Conservation (phyloP, 257 asterid species). For the Forsythia suspensa region DNA sequence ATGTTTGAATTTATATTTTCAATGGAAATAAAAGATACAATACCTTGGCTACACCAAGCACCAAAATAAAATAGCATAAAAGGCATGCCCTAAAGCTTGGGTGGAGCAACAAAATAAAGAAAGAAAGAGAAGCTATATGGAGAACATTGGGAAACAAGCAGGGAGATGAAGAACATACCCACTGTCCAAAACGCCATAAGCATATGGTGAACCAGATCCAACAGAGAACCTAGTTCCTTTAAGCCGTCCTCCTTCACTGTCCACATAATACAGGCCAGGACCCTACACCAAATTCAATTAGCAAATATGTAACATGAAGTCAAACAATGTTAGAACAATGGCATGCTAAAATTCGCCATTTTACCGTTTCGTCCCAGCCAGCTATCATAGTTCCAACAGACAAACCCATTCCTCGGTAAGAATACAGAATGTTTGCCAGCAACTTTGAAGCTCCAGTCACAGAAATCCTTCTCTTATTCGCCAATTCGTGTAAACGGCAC, state of each 20-base stretch:
- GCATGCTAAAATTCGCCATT: not conserved
- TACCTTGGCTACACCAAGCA: not conserved
- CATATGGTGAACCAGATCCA: constrained; percentile 98
- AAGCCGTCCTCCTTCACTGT: constrained; percentile 97
- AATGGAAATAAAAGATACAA: not conserved
- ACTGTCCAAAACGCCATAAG: constrained; percentile 90
- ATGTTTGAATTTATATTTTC: not conserved
- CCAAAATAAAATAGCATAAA: not conserved
- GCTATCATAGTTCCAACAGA: constrained; percentile 98
- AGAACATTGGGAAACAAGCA: not conserved
- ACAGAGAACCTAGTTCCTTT: constrained; percentile 95
- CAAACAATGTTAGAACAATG: not conserved
- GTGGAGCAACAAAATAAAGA: not conserved
- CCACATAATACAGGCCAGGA: constrained; percentile 92
- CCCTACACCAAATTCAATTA: constrained; percentile 54
- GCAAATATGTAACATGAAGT: constrained; percentile 4
- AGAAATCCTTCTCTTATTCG: constrained; percentile 93
- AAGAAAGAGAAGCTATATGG: not conserved
- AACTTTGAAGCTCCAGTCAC: constrained; percentile 93
- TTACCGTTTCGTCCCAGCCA: constrained; percentile 98
- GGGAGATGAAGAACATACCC: constrained; percentile 54
- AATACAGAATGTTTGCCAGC: constrained; percentile 87
- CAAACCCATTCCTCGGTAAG: constrained; percentile 96
- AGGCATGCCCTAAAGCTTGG: not conserved
- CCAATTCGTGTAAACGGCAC: constrained; percentile 97